These are phyloP conservation scores for Brasilioporus rufonigricans DNA, from an alignment of 768 basidiomycete genomes.

Conservation along the genomic window DNA sequence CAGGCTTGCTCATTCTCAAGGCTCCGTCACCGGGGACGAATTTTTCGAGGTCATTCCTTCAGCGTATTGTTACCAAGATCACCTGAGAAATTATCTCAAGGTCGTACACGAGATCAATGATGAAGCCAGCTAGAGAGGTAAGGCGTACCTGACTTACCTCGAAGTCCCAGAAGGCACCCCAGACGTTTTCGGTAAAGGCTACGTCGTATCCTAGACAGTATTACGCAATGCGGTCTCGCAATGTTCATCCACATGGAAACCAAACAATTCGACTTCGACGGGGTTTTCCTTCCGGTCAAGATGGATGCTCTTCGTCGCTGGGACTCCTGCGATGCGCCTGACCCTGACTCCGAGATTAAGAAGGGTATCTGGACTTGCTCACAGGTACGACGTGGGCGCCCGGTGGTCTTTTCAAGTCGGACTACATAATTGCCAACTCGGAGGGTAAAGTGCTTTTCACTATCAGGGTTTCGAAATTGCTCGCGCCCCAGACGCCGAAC, in stretches of 20 bases:
- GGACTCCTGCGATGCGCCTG: slow-evolving; percentile 25
- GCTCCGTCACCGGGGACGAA: slow-evolving; percentile 17
- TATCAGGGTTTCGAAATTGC: slow-evolving; percentile 35
- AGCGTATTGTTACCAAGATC: slow-evolving; percentile 22
- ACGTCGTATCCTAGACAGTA: slow-evolving; percentile 32
- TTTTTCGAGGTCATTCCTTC: slow-evolving; percentile 19
- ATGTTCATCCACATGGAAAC: slow-evolving; percentile 30
- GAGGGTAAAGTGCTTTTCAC: slow-evolving; percentile 32
- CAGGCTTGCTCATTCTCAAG: slow-evolving; percentile 19
- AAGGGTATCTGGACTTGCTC: slow-evolving; percentile 31
- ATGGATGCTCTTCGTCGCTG: slow-evolving; percentile 31
- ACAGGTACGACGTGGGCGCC: slow-evolving; percentile 23
- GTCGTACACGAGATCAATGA: slow-evolving; percentile 28
- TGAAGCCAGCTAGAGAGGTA: slow-evolving; percentile 25
- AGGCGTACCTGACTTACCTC: slow-evolving; percentile 28
- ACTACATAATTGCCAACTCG: slow-evolving; percentile 29
- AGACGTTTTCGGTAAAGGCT: slow-evolving; percentile 30
- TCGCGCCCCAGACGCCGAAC: slow-evolving; percentile 28
- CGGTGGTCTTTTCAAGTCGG: slow-evolving; percentile 19
- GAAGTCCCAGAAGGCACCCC: slow-evolving; percentile 21
- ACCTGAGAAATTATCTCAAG: slow-evolving; percentile 29
- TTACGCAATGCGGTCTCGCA: slow-evolving; percentile 31
- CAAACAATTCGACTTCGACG: slow-evolving; percentile 31
- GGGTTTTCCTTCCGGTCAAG: slow-evolving; percentile 31
- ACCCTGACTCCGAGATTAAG: slow-evolving; percentile 27